Conservation (phyloP, 352 stramenopile genomes). For the Globisporangium okanoganense region DNA sequence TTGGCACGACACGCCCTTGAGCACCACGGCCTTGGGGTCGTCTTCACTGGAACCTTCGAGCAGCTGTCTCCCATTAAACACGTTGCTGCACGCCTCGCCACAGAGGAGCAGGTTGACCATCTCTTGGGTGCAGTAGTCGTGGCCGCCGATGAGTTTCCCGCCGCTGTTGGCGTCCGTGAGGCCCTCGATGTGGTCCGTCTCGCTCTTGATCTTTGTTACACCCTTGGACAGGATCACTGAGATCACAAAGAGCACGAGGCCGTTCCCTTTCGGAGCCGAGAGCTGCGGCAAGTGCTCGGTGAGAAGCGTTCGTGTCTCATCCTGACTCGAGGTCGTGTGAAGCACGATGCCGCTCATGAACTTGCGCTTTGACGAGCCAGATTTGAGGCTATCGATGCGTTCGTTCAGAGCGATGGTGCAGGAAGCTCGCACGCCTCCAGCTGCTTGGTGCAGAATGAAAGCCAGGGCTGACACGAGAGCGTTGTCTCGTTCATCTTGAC, state of each 20-base stretch:
- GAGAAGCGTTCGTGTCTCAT: conserved; percentile 33
- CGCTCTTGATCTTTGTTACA: conserved; percentile 42
- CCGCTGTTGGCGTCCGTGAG: conserved; percentile 22
- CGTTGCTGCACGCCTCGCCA: conserved; percentile 90
- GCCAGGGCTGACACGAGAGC: conserved; percentile 47
- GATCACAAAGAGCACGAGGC: conserved; percentile 67
- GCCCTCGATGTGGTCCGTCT: conserved; percentile 85
- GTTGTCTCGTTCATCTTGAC: conserved; percentile 27
- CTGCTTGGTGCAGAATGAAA: conserved; percentile 68
- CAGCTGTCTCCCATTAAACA: conserved; percentile 91
- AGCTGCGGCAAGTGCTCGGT: conserved; percentile 39
- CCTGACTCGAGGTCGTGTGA: conserved; percentile 27
- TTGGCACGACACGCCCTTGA: conserved; percentile 61
- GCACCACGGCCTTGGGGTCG: conserved; percentile 55
- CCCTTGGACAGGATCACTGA: conserved; percentile 70
- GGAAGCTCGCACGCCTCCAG: conserved; percentile 11
- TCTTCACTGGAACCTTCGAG: conserved; percentile 60
- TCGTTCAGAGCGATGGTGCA: conserved; percentile 42
- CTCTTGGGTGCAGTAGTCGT: conserved; percentile 93
- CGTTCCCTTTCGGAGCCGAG: conserved; percentile 48
- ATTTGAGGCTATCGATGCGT: background rate
- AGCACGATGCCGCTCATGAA: conserved; percentile 45
- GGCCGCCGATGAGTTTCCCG: conserved; percentile 71
- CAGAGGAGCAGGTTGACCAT: conserved; percentile 96
- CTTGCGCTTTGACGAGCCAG: conserved; percentile 24